Conservation (phyloP, 257 asterid genomes). For the Fraxinus pennsylvanica region DNA sequence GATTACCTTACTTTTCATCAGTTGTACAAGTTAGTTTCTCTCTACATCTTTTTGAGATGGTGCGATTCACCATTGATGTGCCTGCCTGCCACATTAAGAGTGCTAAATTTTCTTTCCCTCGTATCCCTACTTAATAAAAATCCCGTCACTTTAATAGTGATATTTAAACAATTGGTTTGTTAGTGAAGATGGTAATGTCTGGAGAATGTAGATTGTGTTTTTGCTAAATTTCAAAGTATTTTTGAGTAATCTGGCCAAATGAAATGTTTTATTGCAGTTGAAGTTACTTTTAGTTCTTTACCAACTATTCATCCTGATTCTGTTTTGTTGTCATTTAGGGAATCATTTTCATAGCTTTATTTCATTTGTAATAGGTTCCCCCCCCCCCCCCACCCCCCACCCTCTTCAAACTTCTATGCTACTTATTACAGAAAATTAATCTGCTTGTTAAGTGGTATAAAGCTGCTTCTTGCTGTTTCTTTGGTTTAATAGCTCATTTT, state of each 20-base stretch:
- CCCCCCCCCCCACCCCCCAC: too few relatives aligned
- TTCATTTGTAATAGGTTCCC: too few relatives aligned
- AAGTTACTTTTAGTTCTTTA: neutral
- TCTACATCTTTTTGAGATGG: neutral
- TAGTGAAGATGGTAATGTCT: neutral
- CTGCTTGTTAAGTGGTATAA: neutral
- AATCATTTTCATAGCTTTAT: neutral
- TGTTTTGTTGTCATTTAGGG: neutral
- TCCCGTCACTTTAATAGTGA: neutral
- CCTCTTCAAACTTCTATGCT: too few relatives aligned
- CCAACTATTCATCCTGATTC: neutral
- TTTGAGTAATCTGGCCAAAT: neutral
- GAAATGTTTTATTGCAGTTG: neutral
- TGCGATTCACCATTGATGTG: neutral
- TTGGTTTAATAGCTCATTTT: constrained; percentile 4
- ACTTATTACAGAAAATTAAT: too few relatives aligned
- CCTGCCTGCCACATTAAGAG: neutral
- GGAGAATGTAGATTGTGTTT: neutral
- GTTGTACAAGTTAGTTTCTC: neutral
- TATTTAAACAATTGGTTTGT: neutral
- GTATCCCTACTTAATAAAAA: neutral
- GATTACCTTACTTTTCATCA: neutral
- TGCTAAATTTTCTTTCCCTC: neutral
- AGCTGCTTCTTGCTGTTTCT: constrained; percentile 3
- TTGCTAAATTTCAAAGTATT: too few relatives aligned